Evolutionary conservation across 345 rosid species (phyloP), one percentile per base, ranked within the genome.

Genomic region (Iberis pinnata): DNA sequence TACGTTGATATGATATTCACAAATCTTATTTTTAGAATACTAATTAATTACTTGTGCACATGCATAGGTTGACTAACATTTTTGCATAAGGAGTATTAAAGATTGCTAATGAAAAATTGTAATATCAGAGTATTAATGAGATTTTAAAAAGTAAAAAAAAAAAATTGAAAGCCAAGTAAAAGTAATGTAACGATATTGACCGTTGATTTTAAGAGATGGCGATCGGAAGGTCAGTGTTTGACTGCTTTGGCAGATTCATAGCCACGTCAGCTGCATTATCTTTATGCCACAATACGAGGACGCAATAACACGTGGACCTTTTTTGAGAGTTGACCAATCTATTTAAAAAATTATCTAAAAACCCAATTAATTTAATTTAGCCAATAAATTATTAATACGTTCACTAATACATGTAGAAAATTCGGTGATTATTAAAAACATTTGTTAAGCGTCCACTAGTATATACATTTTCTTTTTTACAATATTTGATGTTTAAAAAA

Each of bases 261-360:
- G 6, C 70, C 70, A 66, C 65, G 60, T 66, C 49, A 58, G 54
- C 37, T 51, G 8, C 4, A 43, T 58, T 66, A 58, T 66, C 70
- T 51, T 15, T 18, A 8, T 2, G 39, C n/a, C n/a, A n/a, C n/a
- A n/a, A n/a, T n/a, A n/a, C n/a, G n/a, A n/a, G n/a, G 36, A 26
- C 20, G 62, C 4, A 12, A 2, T 43, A 14, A 46, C 37, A 47
- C 19, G 27, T 36, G 7, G 16, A n/a, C n/a, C 50, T 13, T 5
- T 33, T 25, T 18, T n/a, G 10, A 2, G 17, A 46, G 24, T 64
- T 40, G n/a, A n/a, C n/a, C n/a, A n/a, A n/a, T n/a, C n/a, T n/a
- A n/a, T n/a, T n/a, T n/a, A n/a, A n/a, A n/a, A n/a, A n/a, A n/a
- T n/a, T n/a, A n/a, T n/a, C n/a, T n/a, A n/a, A n/a, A n/a, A n/a